Evolutionary conservation across 768 basidiomycete species (phyloP).

Genomic region (Suillus americanus): DNA sequence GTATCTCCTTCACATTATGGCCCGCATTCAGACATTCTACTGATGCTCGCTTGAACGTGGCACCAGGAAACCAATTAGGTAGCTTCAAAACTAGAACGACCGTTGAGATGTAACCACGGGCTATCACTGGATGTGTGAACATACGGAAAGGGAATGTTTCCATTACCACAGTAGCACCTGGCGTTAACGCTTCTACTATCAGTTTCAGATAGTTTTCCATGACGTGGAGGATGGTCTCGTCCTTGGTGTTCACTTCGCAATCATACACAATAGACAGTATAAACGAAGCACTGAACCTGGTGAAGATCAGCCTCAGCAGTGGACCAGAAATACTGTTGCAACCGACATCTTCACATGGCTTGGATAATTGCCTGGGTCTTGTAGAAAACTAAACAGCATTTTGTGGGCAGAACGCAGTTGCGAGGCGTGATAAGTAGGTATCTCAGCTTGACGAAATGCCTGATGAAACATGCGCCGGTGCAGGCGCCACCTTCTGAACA

Average conservation of each 20-base stretch:
- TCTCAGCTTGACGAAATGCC: too few relatives aligned
- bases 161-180: constrained; percentile 15
- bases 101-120: not conserved
- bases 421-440: too few relatives aligned
- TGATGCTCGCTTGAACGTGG: not conserved
- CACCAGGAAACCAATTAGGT: constrained; percentile 25
- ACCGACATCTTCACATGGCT: too few relatives aligned
- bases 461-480: too few relatives aligned
- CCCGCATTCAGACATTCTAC: too few relatives aligned
- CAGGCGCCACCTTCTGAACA: not conserved
- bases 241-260: constrained; percentile 31
- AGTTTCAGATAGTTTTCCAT: constrained; percentile 32
- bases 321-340: not conserved
- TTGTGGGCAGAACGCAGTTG: too few relatives aligned
- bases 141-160: constrained; percentile 24
- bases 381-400: too few relatives aligned
- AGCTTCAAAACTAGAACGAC: constrained; percentile 18
- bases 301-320: not conserved
- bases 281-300: constrained; percentile 34
- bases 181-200: constrained; percentile 16
- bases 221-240: constrained; percentile 38
- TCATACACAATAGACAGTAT: constrained; percentile 44
- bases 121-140: not conserved
- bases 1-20: too few relatives aligned
- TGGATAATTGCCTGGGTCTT: too few relatives aligned